Evolutionary conservation across 768 basidiomycete species (phyloP).

Genomic region (Hemileccinum impolitum): DNA sequence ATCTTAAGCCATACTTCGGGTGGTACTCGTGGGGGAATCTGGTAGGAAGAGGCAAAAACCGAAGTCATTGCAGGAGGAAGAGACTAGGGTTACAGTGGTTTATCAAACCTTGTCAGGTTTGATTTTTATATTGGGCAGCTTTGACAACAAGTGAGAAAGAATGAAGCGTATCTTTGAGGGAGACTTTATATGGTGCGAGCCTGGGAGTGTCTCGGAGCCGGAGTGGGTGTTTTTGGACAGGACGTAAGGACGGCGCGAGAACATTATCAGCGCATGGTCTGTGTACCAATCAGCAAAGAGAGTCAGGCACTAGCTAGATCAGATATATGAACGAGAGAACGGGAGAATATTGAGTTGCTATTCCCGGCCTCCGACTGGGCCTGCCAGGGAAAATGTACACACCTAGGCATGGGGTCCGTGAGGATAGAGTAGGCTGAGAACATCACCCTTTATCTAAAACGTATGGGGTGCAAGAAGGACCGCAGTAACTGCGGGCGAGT

Average conservation of each 20-base stretch:
- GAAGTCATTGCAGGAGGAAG: constrained; percentile 11
- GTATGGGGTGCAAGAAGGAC: background rate
- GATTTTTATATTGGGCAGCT: background rate
- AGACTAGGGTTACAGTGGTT: background rate
- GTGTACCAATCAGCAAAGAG: background rate
- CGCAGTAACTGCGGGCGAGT: too few species aligned
- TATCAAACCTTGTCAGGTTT: background rate
- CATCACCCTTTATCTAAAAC: background rate
- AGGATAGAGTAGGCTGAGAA: background rate
- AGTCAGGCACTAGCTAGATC: background rate
- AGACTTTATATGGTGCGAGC: constrained; percentile 12
- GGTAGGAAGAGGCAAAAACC: background rate
- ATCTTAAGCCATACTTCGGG: constrained; percentile 30
- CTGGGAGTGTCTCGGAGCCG: constrained; percentile 14
- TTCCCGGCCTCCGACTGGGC: background rate
- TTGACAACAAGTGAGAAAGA: constrained; percentile 2
- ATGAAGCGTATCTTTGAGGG: background rate
- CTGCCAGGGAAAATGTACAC: background rate
- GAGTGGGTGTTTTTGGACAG: constrained; percentile 1
- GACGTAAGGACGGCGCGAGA: background rate
- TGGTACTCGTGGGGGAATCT: constrained; percentile 13
- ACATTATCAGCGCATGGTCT: background rate
- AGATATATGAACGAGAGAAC: background rate
- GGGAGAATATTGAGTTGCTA: background rate
- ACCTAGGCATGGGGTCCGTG: background rate